phyloP scores from a whole-genome alignment of 441 rosid species.

The Manihot esculenta region DNA sequence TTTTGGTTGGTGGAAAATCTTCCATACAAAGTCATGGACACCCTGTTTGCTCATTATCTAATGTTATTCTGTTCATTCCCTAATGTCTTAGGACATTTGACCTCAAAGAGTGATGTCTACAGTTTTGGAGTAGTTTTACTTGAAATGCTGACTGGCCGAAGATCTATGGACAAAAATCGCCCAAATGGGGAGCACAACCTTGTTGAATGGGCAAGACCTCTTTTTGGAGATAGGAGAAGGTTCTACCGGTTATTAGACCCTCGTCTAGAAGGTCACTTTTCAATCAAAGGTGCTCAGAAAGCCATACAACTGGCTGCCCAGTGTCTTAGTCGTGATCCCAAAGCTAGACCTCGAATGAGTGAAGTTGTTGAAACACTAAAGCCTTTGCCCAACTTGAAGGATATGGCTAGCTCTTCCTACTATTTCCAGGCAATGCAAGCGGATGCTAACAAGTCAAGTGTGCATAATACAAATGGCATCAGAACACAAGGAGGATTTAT shows the following conservation, averaged over 20 bases:
- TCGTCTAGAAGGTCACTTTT: conserved; percentile 42
- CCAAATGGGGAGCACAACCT: conserved; percentile 44
- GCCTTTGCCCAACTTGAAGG: conserved; percentile 42
- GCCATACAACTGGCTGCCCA: conserved; percentile 35
- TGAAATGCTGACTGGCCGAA: conserved; percentile 48
- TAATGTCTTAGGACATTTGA: conserved; percentile 40
- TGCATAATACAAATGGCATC: conserved; percentile 33
- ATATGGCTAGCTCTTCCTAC: conserved; percentile 53
- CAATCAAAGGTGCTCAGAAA: conserved; percentile 38
- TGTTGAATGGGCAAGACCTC: conserved; percentile 44
- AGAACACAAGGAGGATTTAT: conserved; percentile 32
- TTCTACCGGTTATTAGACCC: conserved; percentile 39
- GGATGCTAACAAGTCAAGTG: conserved; percentile 33
- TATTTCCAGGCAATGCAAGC: conserved; percentile 42
- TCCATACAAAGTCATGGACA: not conserved
- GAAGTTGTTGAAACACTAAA: conserved; percentile 42
- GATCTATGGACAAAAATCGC: conserved; percentile 41
- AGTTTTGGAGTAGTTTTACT: conserved; percentile 53
- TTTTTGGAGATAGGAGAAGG: conserved; percentile 35
- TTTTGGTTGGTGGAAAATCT: not conserved
- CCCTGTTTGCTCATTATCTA: not conserved
- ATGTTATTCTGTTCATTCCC: conserved; percentile 6
- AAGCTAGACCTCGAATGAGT: conserved; percentile 42
- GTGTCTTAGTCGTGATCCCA: conserved; percentile 38
- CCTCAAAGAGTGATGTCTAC: conserved; percentile 51